Conservation (phyloP, 2,329 filamentous ascomycete genomes). For the Teratosphaeriaceae sp. region DNA sequence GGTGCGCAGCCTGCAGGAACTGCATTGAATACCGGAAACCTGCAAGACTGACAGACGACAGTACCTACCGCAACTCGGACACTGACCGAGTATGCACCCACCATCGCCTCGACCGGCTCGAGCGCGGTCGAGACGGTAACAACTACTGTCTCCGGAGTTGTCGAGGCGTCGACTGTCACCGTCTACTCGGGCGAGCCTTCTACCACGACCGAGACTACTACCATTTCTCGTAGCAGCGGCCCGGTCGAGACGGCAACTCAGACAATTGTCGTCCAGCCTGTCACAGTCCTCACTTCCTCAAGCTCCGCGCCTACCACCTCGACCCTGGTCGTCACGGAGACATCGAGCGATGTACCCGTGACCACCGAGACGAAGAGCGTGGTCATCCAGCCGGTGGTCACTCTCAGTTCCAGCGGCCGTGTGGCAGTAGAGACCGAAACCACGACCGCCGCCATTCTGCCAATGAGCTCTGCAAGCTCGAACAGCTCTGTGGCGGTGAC, state of each 20-base stretch:
- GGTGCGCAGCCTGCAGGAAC: background rate
- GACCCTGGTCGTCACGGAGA: background rate
- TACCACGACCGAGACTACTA: background rate
- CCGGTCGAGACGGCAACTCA: background rate
- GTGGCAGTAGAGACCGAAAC: no score
- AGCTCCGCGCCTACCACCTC: background rate
- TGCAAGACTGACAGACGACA: background rate
- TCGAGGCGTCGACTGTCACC: background rate
- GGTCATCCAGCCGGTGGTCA: no score
- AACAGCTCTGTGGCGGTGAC: background rate
- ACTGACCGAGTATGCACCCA: background rate
- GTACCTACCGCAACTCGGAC: background rate
- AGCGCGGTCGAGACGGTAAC: background rate
- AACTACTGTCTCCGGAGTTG: background rate
- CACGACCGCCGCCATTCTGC: background rate
- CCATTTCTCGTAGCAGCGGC: background rate
- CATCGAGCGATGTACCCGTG: background rate
- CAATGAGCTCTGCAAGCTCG: background rate
- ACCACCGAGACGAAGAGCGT: no score
- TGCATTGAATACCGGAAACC: background rate
- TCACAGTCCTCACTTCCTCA: background rate
- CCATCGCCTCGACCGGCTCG: background rate
- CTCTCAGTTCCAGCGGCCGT: no score
- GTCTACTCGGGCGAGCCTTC: background rate
- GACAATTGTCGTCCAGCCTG: background rate